Evolutionary conservation across 2,329 filamentous ascomycete genomes (phyloP).

Genomic region (Epichloe gansuensis): DNA sequence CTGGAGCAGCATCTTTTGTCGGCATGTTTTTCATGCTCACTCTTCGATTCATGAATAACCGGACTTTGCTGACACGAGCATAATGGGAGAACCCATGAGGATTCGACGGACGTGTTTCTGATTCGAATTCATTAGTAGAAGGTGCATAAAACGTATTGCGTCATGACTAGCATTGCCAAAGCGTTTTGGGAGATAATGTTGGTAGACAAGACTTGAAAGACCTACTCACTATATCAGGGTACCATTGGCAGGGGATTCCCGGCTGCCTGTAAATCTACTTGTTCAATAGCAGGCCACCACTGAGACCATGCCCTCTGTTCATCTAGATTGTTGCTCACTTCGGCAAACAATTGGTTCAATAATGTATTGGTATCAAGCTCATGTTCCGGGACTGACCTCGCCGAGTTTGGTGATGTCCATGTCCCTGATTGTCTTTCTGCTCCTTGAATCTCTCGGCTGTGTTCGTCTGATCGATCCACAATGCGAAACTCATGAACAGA

Average conservation of each 20-base stretch:
- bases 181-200: neutral
- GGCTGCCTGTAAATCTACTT: conserved; percentile 8
- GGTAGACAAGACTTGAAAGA: neutral
- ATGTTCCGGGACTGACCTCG: neutral
- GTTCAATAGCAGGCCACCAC: conserved; percentile 15
- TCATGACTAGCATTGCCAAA: neutral
- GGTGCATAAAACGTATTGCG: neutral
- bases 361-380: conserved; percentile 11
- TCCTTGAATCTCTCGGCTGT: conserved; percentile 17
- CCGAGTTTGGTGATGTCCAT: neutral
- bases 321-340: conserved; percentile 15
- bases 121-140: too few species aligned
- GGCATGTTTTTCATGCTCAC: conserved; percentile 9
- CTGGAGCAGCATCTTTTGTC: conserved; percentile 13
- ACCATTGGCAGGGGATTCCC: neutral
- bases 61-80: conserved; percentile 3
- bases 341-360: conserved; percentile 13
- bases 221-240: neutral
- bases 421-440: conserved; percentile 9
- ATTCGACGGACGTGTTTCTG: too few species aligned
- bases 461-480: conserved; percentile 19
- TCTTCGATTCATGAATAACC: conserved; percentile 5
- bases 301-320: conserved; percentile 17
- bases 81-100: neutral
- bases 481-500: conserved; percentile 19